These are phyloP conservation scores for Geotrichum fermentans DNA, from an alignment of 1,139 yeast genomes.

Conservation along the genomic window DNA sequence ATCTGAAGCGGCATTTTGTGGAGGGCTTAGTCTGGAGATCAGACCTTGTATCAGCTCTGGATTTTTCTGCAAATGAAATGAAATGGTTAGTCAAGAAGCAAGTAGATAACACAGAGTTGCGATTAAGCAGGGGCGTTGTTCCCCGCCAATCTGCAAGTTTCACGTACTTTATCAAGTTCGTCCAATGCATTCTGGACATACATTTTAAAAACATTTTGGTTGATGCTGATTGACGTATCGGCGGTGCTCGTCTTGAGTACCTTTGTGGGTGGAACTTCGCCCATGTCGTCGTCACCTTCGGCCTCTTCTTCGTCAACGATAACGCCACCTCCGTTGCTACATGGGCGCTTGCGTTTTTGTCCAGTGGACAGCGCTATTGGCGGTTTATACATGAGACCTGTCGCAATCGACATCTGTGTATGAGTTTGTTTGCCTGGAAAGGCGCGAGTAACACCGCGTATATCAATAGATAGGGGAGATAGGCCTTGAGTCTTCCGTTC, in stretches of 20 bases:
- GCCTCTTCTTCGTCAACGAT: background rate
- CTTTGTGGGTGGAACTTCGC: background rate
- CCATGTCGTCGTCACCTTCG: background rate
- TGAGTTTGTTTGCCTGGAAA: too few relatives aligned
- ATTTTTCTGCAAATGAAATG: constrained; percentile 39
- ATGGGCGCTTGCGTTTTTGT: background rate
- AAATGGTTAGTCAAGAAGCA: constrained; percentile 2
- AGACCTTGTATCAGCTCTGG: constrained; percentile 44
- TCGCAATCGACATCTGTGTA: background rate
- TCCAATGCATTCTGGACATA: constrained; percentile 65
- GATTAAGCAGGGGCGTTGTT: too few relatives aligned
- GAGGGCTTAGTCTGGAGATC: constrained; percentile 44
- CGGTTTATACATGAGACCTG: background rate
- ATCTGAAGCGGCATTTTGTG: constrained; percentile 42
- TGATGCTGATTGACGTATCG: background rate
- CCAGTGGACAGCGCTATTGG: background rate
- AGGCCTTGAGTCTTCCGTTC: too few relatives aligned
- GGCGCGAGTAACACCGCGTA: too few relatives aligned
- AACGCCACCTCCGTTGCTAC: background rate
- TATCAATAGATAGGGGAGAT: too few relatives aligned
- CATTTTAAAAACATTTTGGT: constrained; percentile 47
- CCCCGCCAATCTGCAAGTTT: too few relatives aligned
- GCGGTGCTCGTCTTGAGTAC: background rate
- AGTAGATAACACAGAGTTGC: background rate
- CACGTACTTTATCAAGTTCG: constrained; percentile 54